phyloP scores from a whole-genome alignment of 2,329 filamentous ascomycete genomes.

The Aureobasidium musti region DNA sequence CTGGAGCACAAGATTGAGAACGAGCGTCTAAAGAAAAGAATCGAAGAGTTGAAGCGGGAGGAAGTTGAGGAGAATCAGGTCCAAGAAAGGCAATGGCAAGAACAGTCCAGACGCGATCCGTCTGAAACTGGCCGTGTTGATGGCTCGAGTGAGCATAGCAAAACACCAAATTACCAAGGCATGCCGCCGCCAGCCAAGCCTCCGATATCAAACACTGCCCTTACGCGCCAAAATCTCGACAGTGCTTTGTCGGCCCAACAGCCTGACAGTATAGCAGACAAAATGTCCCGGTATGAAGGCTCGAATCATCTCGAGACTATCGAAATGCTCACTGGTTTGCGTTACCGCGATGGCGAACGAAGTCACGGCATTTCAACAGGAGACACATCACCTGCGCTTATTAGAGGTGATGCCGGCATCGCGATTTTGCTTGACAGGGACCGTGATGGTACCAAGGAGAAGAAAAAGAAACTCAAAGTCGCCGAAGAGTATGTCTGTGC shows the following conservation, averaged over 20 bases:
- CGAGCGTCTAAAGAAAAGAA: conserved; percentile 78
- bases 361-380: conserved; percentile 87
- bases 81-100: conserved; percentile 62
- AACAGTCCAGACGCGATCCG: conserved; percentile 34
- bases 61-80: conserved; percentile 78
- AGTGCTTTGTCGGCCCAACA: conserved; percentile 65
- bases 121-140: conserved; percentile 54
- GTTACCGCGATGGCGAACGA: conserved; percentile 85
- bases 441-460: conserved; percentile 73
- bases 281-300: conserved; percentile 80
- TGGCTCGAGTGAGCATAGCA: conserved; percentile 23
- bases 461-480: conserved; percentile 80
- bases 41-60: conserved; percentile 80
- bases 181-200: conserved; percentile 70
- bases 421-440: conserved; percentile 81
- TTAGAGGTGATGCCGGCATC: conserved; percentile 84
- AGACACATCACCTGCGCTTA: conserved; percentile 74
- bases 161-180: conserved; percentile 48
- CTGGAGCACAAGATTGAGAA: conserved; percentile 97
- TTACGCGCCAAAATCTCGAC: conserved; percentile 80
- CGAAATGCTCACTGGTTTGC: conserved; percentile 86
- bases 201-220: conserved; percentile 62
- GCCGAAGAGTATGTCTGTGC: conserved; percentile 90
- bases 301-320: conserved; percentile 79
- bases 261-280: conserved; percentile 77